Base-by-base conservation (phyloP, 1,284 basidiomycete species). In the Ceratobasidium sp. region DNA sequence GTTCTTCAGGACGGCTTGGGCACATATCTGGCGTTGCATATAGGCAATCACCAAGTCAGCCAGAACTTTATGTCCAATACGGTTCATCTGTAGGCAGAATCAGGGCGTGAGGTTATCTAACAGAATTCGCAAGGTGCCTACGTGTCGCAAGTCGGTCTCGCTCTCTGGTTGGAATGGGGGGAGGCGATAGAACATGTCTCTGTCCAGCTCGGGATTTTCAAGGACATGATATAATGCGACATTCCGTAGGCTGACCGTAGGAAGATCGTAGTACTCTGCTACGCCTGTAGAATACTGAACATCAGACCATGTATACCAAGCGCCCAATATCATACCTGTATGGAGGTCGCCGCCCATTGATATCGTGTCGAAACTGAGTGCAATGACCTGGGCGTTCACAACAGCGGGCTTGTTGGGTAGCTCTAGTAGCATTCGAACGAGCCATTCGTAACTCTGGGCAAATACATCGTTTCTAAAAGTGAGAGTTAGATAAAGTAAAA, bases 21-120 rank as follows among this genome's bases (percentile, higher is more conserved):
- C 76, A 72, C 82, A 82, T 21, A 82, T 75, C 73, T 82, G 79
- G 21, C 77, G 78, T 72, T 83, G 81, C 50, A 82, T 77, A 75
- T 80, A 82, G 2, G 79, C 73, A 12, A 80, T 78, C 2, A 81
- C 72, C 1, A 82, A 73, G 67, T 83, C 82, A 1, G 79, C 79
- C 41, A 82, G 58, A 41, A 74, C 50, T 14, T 64, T 72, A 39
- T 76, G 75, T 21, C 75, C 75, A 36, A 64, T 23, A 4, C 46
- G 30, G 28, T 73, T 72, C 12, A 76, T 74, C 75, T 76, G 48
- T 30, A 34, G 46, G 32, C 58, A 16, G 6, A 18, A 10, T 45
- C 16, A 50, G 36, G 12, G 16, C 36, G 10, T 32, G 36, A 36
- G 43, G 32, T 41, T 18, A 18, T 21, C 28, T 3, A 10, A 48